Percentiles rank a stretch among this genome's conserved stretches.
These are phyloP conservation scores for Triglochin maritima DNA, from an alignment of 106 monocot species.

Conservation along the genomic window DNA sequence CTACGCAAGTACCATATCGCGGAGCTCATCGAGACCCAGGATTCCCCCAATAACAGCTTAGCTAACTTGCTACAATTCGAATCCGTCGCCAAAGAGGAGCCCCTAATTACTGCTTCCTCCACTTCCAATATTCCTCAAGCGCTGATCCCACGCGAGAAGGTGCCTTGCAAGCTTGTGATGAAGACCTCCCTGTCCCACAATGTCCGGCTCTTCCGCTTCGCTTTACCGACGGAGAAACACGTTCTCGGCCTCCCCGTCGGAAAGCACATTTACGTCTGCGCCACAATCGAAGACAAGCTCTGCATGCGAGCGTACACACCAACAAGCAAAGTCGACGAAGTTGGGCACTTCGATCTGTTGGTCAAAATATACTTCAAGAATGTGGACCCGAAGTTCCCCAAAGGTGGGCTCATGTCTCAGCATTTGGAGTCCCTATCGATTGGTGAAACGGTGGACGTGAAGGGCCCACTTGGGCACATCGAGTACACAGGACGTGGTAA, in stretches of 20 bases:
- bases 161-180: conserved; percentile 39
- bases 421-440: conserved; percentile 55
- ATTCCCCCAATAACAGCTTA: conserved; percentile 33
- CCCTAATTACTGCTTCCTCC: background rate
- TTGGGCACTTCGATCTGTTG: conserved; percentile 76
- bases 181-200: conserved; percentile 58
- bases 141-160: conserved; percentile 29
- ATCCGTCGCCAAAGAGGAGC: too few species aligned
- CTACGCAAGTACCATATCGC: conserved; percentile 79
- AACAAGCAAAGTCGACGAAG: conserved; percentile 47
- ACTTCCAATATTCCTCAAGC: background rate
- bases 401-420: conserved; percentile 85
- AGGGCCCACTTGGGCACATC: conserved; percentile 78
- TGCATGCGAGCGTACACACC: conserved; percentile 97
- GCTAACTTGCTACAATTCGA: background rate
- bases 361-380: conserved; percentile 72
- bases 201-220: conserved; percentile 71
- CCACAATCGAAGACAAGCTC: conserved; percentile 51
- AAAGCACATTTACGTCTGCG: conserved; percentile 77
- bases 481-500: conserved; percentile 75
- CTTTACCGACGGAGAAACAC: conserved; percentile 45
- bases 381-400: conserved; percentile 46
- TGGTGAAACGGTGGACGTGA: conserved; percentile 46
- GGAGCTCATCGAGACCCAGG: conserved; percentile 39
- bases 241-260: conserved; percentile 65